Evolutionary conservation across 306 rosid genomes (phyloP), one percentile per base, ranked within the genome.

Genomic region (Prosopis cineraria): DNA sequence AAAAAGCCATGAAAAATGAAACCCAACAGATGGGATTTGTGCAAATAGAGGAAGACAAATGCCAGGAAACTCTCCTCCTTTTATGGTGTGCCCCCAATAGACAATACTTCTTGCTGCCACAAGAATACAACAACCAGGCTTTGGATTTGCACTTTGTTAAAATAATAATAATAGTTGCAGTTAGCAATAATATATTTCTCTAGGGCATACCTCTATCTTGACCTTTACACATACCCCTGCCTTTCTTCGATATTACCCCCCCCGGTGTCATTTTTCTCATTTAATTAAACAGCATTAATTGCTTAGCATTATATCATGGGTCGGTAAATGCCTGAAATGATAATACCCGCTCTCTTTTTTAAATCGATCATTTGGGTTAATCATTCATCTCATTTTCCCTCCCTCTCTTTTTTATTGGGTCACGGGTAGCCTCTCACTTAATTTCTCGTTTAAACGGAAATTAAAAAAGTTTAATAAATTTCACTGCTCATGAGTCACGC

Each of bases 51-150:
- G 91, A 85, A 81, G 91, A 87, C 84, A 83, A 85, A 84, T 70
- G 79, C 85, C 86, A 81, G 77, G 52, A 88, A 85, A 84, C 87
- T 90, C 91, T 78, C 83, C 83, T 80, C 75, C 88, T 71, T 84
- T 87, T 87, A 53, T 85, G 91, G 79, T 79, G 85, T 79, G 85
- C 80, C 55, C 78, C n/a, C n/a, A n/a, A n/a, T n/a, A n/a, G n/a
- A 64, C 39, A 78, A 69, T 74, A 74, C 75, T 66, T 83, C 30
- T 24, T 68, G 76, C 66, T 45, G 82, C 79, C 76, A 60, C 80
- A 83, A 84, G 82, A 83, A 84, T 82, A 83, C 76, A 75, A 74
- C 72, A 86, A 70, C 62, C 65, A 33, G 72, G 60, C 78, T 79
- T 81, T 78, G 81, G 88, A 84, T 75, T 71, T 78, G 81, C 81